A percentile compares a stretch with the other conserved stretches of the same genome.
Evolutionary conservation across 2,329 filamentous ascomycete genomes (phyloP).

Genomic region (Aspergillus ibericus): DNA sequence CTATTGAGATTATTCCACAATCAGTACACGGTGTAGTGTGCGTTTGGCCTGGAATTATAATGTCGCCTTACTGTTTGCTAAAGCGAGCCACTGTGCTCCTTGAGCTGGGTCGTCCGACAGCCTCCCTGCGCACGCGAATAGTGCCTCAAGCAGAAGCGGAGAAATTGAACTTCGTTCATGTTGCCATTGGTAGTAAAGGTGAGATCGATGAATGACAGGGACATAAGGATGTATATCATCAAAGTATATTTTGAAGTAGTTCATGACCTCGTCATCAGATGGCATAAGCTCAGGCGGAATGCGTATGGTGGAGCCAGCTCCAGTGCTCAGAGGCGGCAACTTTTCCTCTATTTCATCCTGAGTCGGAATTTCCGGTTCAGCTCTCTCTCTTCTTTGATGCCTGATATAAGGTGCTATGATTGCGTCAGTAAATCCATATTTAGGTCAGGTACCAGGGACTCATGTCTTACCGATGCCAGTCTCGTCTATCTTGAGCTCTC

Average conservation of each 20-base stretch:
- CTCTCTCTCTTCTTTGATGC: constrained; percentile 53
- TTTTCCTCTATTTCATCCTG: constrained; percentile 70
- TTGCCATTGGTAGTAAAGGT: constrained; percentile 89
- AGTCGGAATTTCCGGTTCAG: constrained; percentile 55
- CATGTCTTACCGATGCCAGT: constrained; percentile 71
- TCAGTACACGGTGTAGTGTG: constrained; percentile 6
- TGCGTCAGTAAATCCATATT: constrained; percentile 8
- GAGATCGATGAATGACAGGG: constrained; percentile 77
- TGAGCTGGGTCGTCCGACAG: constrained; percentile 80
- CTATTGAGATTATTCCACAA: constrained; percentile 49
- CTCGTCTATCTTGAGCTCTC: constrained; percentile 83
- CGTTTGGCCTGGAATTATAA: background rate
- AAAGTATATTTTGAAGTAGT: constrained; percentile 91
- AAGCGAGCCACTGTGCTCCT: constrained; percentile 87
- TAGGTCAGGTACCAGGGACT: background rate
- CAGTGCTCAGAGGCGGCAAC: constrained; percentile 66
- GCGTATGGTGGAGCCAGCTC: constrained; percentile 73
- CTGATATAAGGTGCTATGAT: constrained; percentile 77
- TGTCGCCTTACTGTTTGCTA: constrained; percentile 71
- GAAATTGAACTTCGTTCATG: constrained; percentile 80
- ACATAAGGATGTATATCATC: constrained; percentile 88
- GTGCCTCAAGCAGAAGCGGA: constrained; percentile 80
- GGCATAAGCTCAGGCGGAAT: constrained; percentile 95
- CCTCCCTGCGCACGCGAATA: constrained; percentile 85
- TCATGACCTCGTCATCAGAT: constrained; percentile 73